Percentiles rank a stretch among this genome's conserved stretches.
Evolutionary conservation across 2,329 filamentous ascomycete genomes (phyloP).

Genomic region (Teratosphaeria destructans): DNA sequence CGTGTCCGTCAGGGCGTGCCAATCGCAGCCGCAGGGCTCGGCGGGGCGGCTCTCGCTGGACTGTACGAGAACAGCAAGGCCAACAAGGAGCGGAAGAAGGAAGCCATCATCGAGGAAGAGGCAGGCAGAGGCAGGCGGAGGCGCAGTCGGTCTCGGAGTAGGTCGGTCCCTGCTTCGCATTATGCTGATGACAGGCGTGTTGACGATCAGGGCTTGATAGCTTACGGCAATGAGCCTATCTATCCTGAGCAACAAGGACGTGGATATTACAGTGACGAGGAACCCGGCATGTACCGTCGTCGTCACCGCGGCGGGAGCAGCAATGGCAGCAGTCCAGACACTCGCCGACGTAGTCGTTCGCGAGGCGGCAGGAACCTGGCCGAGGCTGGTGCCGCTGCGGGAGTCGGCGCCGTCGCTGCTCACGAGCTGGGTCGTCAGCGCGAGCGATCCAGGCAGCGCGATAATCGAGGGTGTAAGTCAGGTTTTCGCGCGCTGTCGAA

Average conservation of each 20-base stretch:
- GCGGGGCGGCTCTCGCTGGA: slow-evolving; percentile 50
- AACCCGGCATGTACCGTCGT: slow-evolving; percentile 33
- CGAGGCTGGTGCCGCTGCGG: slow-evolving; percentile 47
- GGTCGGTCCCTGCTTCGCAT: slow-evolving; percentile 32
- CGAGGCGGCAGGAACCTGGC: slow-evolving; percentile 39
- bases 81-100: slow-evolving; percentile 45
- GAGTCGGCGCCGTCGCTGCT: slow-evolving; percentile 43
- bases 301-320: slow-evolving; percentile 34
- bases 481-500: background rate
- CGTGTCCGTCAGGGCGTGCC: slow-evolving; percentile 47
- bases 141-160: slow-evolving; percentile 28
- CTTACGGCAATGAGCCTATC: slow-evolving; percentile 54
- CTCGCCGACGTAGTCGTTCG: slow-evolving; percentile 20
- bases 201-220: slow-evolving; percentile 46
- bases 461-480: slow-evolving; percentile 5
- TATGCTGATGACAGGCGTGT: slow-evolving; percentile 30
- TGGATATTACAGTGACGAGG: slow-evolving; percentile 28
- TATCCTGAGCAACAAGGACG: slow-evolving; percentile 40
- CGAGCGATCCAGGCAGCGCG: slow-evolving; percentile 40
- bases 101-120: slow-evolving; percentile 28
- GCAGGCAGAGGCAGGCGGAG: slow-evolving; percentile 17
- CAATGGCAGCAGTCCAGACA: slow-evolving; percentile 31
- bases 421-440: slow-evolving; percentile 44
- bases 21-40: slow-evolving; percentile 50
- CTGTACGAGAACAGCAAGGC: slow-evolving; percentile 54